Conservation (phyloP, 805 yeast genomes). For the Teunomyces pallodes region DNA sequence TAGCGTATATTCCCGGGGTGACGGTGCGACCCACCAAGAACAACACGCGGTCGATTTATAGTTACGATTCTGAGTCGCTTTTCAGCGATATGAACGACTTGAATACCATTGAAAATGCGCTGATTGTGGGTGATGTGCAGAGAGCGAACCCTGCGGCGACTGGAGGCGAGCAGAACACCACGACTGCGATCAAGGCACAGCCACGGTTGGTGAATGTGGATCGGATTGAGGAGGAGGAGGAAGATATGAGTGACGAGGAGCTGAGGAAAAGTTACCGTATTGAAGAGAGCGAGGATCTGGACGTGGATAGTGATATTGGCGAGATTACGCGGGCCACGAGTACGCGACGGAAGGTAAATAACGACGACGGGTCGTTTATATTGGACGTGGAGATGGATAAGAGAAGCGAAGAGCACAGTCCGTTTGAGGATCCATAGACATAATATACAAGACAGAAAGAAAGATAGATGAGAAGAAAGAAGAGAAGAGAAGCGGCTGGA, state of each 20-base stretch:
- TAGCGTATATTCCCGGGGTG: constrained; percentile 94
- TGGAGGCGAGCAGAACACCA: constrained; percentile 38
- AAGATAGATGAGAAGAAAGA: background rate
- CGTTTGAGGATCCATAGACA: constrained; percentile 27
- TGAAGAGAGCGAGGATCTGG: constrained; percentile 22
- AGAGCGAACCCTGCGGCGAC: constrained; percentile 16
- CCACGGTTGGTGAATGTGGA: constrained; percentile 66
- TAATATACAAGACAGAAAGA: background rate
- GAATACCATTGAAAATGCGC: constrained; percentile 46
- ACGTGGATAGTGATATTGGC: constrained; percentile 47
- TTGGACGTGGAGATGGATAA: constrained; percentile 32
- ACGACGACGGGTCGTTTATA: constrained; percentile 25
- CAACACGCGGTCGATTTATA: constrained; percentile 43
- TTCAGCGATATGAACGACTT: constrained; percentile 34
- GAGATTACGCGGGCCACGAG: constrained; percentile 43
- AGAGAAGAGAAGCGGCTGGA: background rate
- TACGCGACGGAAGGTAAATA: constrained; percentile 9
- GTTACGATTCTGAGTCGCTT: constrained; percentile 41
- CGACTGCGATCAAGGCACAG: constrained; percentile 74
- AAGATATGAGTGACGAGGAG: background rate
- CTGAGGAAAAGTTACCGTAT: background rate
- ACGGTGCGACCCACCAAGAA: constrained; percentile 55
- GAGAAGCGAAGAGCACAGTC: constrained; percentile 22
- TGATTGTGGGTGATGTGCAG: constrained; percentile 41
- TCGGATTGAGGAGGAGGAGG: constrained; percentile 40